Evolutionary conservation across 176 grass and related monocot genomes (phyloP).

Genomic region (Neostapfia colusana): DNA sequence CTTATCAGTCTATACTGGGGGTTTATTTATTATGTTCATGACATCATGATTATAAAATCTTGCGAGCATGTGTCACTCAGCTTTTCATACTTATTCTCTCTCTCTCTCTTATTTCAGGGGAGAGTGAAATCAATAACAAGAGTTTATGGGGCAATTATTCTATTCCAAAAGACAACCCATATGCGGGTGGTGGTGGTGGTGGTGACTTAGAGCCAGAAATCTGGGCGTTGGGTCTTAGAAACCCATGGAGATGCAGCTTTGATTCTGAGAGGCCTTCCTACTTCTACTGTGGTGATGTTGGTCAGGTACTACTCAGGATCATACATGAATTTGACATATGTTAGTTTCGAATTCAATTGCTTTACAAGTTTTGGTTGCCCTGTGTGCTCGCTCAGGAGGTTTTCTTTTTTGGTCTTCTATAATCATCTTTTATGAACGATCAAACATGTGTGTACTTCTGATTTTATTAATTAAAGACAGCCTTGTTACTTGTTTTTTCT

Average conservation of each 20-base stretch:
- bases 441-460: background rate
- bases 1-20: slow-evolving; percentile 7
- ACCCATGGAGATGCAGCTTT: slow-evolving; percentile 96
- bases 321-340: background rate
- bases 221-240: slow-evolving; percentile 87
- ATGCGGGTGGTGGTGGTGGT: slow-evolving; percentile 49
- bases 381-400: background rate
- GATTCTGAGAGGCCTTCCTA: slow-evolving; percentile 75
- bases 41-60: background rate
- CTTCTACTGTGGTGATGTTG: slow-evolving; percentile 87
- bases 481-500: background rate
- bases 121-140: slow-evolving; percentile 41
- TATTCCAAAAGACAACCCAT: slow-evolving; percentile 91
- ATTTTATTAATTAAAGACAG: background rate
- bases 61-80: background rate
- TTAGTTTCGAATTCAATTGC: background rate
- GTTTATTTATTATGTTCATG: background rate
- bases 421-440: background rate
- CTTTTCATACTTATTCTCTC: background rate
- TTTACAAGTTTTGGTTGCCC: slow-evolving; percentile 12
- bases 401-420: background rate
- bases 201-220: slow-evolving; percentile 62
- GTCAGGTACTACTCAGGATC: slow-evolving; percentile 57
- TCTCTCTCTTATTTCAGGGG: slow-evolving; percentile 11
- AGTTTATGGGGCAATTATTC: slow-evolving; percentile 90